Evolutionary conservation across 805 yeast genomes (phyloP), one percentile per base, ranked within the genome.

Genomic region (Candida xyloterini): DNA sequence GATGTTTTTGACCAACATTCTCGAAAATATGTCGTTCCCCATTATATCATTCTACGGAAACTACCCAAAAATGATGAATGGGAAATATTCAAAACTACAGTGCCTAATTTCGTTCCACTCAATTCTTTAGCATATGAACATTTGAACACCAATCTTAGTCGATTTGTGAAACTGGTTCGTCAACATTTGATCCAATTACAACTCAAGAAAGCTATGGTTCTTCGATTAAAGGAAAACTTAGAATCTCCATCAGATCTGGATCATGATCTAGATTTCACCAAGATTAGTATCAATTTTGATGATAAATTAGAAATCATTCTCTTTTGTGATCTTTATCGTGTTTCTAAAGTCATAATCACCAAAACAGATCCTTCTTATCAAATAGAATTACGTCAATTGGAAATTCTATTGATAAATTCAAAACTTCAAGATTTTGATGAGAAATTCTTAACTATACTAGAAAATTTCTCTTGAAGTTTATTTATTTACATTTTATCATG

Each of bases 31-130:
- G 29, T 54, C 4, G 50, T 56, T 1, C 76, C 80, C 2, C 79
- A 74, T 48, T 76, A 76, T 51, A 63, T 71, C 11, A 75, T 76
- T 3, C 56, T 76, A 30, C 48, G 52, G 15, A 53, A 43, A 30
- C 33, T 36, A 2, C 38, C 38, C 8, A 60, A 59, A 30, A 60
- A 51, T 33, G 47, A 51, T 14, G 48, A 51, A 14, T 63, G 67
- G 67, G 40, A 33, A 15, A 27, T 63, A 2, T 63, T 59, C 47
- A 63, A 61, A 36, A 59, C 66, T 10, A 65, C 69, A 7, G 26
- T 63, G 3, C 68, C 69, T 1, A 53, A 48, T 15, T 63, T 53
- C 38, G 41, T 65, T 13, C 62, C 63, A 5, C 30, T 59, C 18
- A 38, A 48, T 10, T 27, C 51, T 5, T 26, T 60, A 3, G 56